Percentiles rank a stretch among this genome's conserved stretches.
phyloP scores from a whole-genome alignment of 1,139 yeast genomes.

The Debaryomyces udenii region DNA sequence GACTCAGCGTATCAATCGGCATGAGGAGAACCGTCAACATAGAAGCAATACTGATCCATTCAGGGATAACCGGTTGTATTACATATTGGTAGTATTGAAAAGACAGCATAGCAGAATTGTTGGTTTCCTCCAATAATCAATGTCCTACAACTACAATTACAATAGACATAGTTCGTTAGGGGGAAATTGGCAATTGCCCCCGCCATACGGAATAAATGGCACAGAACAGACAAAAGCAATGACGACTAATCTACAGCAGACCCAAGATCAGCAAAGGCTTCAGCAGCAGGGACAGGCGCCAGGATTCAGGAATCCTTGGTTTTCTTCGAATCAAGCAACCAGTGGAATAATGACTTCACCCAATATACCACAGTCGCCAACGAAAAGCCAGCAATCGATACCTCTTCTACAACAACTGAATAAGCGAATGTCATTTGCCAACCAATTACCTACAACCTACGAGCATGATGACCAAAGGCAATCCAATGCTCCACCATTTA shows the following conservation, averaged over 20 bases:
- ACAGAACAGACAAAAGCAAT: conserved; percentile 15
- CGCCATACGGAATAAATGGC: conserved; percentile 25
- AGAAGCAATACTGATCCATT: too few relatives aligned
- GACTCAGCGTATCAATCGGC: background rate
- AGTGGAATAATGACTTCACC: conserved; percentile 14
- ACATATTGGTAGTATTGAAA: too few relatives aligned
- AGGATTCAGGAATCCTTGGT: conserved; percentile 54
- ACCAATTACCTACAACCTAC: conserved; percentile 55
- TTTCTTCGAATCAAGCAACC: conserved; percentile 27
- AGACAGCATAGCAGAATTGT: background rate
- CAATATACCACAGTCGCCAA: conserved; percentile 31
- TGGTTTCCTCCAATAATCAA: conserved; percentile 9
- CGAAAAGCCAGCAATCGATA: conserved; percentile 26
- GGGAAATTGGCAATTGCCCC: conserved; percentile 45
- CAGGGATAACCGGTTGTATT: too few relatives aligned
- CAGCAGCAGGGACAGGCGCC: conserved; percentile 22
- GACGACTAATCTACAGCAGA: conserved; percentile 14
- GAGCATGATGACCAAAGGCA: conserved; percentile 38
- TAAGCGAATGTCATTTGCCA: conserved; percentile 45
- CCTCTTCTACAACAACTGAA: conserved; percentile 35
- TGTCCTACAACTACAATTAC: conserved; percentile 30
- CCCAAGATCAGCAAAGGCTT: conserved; percentile 18
- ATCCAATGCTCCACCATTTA: conserved; percentile 30
- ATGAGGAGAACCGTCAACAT: background rate
- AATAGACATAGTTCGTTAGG: conserved; percentile 47